Percentiles rank a stretch among this genome's conserved stretches.
phyloP scores from a whole-genome alignment of 495 filamentous ascomycete species.

The Chaetomium tenue region DNA sequence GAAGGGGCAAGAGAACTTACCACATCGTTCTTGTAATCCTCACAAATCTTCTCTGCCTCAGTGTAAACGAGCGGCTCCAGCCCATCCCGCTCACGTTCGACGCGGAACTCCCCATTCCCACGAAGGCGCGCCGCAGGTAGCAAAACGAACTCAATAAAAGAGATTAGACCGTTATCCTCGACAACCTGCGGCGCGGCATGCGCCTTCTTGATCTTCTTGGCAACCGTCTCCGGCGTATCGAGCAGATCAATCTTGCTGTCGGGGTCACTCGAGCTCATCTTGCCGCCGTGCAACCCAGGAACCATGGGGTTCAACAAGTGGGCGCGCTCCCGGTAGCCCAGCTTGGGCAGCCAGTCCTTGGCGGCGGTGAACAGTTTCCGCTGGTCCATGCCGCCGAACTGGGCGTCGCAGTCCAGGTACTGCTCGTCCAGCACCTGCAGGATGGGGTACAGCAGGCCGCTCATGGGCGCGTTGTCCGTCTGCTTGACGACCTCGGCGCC shows the following conservation, averaged over 20 bases:
- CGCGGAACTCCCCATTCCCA: constrained; percentile 52
- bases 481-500: constrained; percentile 95
- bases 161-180: constrained; percentile 81
- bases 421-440: constrained; percentile 93
- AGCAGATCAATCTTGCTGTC: constrained; percentile 91
- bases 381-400: constrained; percentile 82
- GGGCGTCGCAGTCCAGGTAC: constrained; percentile 77
- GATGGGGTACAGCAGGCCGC: constrained; percentile 80
- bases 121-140: constrained; percentile 64
- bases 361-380: constrained; percentile 85
- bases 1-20: constrained; percentile 48
- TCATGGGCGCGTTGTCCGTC: constrained; percentile 67
- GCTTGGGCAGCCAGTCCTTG: constrained; percentile 67
- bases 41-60: constrained; percentile 64
- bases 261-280: constrained; percentile 64
- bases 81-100: constrained; percentile 60
- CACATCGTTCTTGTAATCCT: constrained; percentile 76
- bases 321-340: constrained; percentile 72
- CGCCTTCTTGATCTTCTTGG: constrained; percentile 81
- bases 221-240: constrained; percentile 66
- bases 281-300: constrained; percentile 75
- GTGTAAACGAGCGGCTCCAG: constrained; percentile 75
- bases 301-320: constrained; percentile 93
- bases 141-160: constrained; percentile 80
- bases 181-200: constrained; percentile 68